Evolutionary conservation across 179 eudicot genomes (phyloP).

Genomic region (Heliamphora ciliata): DNA sequence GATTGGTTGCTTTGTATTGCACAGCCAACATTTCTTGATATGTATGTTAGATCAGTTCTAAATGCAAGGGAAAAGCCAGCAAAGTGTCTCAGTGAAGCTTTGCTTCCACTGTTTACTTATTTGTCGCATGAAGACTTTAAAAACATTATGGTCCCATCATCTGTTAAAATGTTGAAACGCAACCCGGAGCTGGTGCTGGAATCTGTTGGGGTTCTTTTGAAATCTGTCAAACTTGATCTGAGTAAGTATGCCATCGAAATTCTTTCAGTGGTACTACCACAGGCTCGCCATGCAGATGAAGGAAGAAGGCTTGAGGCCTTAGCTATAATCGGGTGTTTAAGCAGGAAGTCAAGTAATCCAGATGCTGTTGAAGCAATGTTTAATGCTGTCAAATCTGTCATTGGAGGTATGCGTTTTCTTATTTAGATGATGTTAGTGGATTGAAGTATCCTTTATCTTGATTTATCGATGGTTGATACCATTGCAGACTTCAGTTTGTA

Average conservation of each 20-base stretch:
- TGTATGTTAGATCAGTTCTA: conserved; percentile 70
- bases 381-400: conserved; percentile 57
- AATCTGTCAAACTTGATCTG: conserved; percentile 67
- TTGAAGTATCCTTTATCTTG: neutral
- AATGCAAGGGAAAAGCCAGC: conserved; percentile 75
- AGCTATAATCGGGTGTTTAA: conserved; percentile 61
- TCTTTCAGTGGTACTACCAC: conserved; percentile 65
- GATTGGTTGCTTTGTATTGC: conserved; percentile 15
- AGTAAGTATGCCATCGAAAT: conserved; percentile 78
- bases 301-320: conserved; percentile 70
- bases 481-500: conserved; percentile 6
- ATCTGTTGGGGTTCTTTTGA: conserved; percentile 63
- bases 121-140: conserved; percentile 82
- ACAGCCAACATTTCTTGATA: conserved; percentile 76
- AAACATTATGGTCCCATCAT: conserved; percentile 62
- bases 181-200: conserved; percentile 92
- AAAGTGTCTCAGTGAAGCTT: conserved; percentile 71
- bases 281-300: conserved; percentile 94
- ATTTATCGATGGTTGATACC: neutral
- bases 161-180: conserved; percentile 93
- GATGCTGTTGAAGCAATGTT: conserved; percentile 73
- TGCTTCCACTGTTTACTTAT: conserved; percentile 54
- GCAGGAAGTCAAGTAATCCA: conserved; percentile 88
- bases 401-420: conserved; percentile 57
- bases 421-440: neutral